Evolutionary conservation across 257 asterid genomes (phyloP), one percentile per base, ranked within the genome.

Genomic region (Ilex asprella): DNA sequence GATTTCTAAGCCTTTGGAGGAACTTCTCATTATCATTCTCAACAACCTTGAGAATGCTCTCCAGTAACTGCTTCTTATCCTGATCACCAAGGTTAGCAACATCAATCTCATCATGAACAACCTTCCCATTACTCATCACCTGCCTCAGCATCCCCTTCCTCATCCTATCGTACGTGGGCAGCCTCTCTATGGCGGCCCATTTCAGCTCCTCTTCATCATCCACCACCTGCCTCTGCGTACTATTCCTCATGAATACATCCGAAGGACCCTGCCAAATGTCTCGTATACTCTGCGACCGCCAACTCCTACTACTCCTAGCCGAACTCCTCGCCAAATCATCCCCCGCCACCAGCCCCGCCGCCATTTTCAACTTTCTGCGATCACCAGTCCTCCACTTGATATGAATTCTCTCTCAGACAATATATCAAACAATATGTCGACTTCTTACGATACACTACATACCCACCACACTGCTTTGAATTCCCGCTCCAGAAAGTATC

Each of bases 131-230:
- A 70, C 86, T 76, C 71, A 59, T 72, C 51, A 78, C 87, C 72
- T 83, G 82, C 64, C 68, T 76, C 69, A 88, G 75, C 84, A 88
- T 69, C 39, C 95, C 95, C 65, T 79, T 86, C 60, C 90, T 79
- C 78, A 86, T 44, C 56, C 96, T 71, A 46, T 88, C 87, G 58
- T 82, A 86, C 32, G 96, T 88, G 39, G 93, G 88, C 41, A 88
- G 76, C 72, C 95, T 80, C 79, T 88, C 95, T 35, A 88, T 82
- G n/a, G 96, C 96, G 9, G 96, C 96, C 96, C 95, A 84, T 35
- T 61, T 69, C 7, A 88, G 95, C 85, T 89, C 94, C 73, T 84
- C 84, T 76, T 89, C 95, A 39, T 89, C 97, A 31, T 84, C 91
- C 75, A 30, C 70, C 72, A 31, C 81, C 61, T 73, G 76, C 76